These are phyloP conservation scores for Ustilago shanxiensis DNA, from an alignment of 1,284 basidiomycete genomes.

Conservation along the genomic window DNA sequence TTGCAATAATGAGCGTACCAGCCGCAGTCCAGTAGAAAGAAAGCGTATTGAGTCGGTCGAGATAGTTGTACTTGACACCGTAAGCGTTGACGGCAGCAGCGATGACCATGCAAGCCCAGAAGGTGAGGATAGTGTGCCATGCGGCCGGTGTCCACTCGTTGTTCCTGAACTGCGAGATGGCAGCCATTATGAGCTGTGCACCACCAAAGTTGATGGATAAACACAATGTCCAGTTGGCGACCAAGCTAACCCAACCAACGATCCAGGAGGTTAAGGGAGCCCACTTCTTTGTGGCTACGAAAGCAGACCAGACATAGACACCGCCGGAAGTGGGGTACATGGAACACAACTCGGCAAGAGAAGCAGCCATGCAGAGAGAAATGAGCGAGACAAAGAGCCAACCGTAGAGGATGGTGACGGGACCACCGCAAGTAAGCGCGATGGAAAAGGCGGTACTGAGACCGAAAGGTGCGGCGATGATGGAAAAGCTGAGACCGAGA, in stretches of 20 bases:
- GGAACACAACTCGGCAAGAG: slow-evolving; percentile 72
- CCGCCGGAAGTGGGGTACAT: slow-evolving; percentile 73
- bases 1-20: slow-evolving; percentile 72
- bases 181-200: slow-evolving; percentile 72
- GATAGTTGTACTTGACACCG: slow-evolving; percentile 56
- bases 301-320: slow-evolving; percentile 73
- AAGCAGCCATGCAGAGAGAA: slow-evolving; percentile 72
- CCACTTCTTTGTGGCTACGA: slow-evolving; percentile 72
- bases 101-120: slow-evolving; percentile 71
- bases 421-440: slow-evolving; percentile 71
- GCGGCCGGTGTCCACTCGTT: slow-evolving; percentile 58
- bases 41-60: slow-evolving; percentile 68
- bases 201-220: slow-evolving; percentile 73
- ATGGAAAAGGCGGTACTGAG: slow-evolving; percentile 71
- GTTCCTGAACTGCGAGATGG: slow-evolving; percentile 70
- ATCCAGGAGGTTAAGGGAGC: slow-evolving; percentile 71
- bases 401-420: slow-evolving; percentile 71
- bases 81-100: slow-evolving; percentile 69
- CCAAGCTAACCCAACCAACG: slow-evolving; percentile 72
- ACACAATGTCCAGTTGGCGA: slow-evolving; percentile 72
- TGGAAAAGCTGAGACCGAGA: slow-evolving; percentile 71
- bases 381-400: slow-evolving; percentile 73
- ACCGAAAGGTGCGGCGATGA: slow-evolving; percentile 72
- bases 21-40: slow-evolving; percentile 72
- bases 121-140: slow-evolving; percentile 70